These are phyloP conservation scores for Diaporthe batatas DNA, from an alignment of 2,329 filamentous ascomycete species.

Conservation along the genomic window DNA sequence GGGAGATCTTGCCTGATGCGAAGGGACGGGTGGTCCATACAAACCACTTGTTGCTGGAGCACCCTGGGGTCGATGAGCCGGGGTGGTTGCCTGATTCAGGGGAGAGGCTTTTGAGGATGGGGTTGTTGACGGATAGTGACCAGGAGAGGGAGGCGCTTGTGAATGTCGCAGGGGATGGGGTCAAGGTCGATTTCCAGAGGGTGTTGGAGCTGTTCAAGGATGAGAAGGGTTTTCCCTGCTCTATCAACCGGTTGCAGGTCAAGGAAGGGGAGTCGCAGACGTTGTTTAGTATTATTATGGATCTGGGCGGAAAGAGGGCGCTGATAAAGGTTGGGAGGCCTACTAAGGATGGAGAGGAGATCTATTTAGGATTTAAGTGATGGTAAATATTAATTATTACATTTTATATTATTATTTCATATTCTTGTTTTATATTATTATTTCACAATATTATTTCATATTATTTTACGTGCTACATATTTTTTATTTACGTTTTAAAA, in stretches of 20 bases:
- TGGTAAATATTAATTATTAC: too few species aligned
- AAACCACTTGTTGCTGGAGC: constrained; percentile 37
- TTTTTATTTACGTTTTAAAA: too few species aligned
- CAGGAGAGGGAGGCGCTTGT: background rate
- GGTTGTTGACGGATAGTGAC: background rate
- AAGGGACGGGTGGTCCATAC: constrained; percentile 31
- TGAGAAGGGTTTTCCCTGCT: constrained; percentile 35
- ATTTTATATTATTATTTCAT: too few species aligned
- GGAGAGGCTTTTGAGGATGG: constrained; percentile 25
- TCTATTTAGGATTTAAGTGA: constrained; percentile 11
- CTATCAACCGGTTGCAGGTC: constrained; percentile 35
- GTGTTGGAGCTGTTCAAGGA: constrained; percentile 34
- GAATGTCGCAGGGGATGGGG: background rate
- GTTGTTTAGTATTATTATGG: constrained; percentile 41
- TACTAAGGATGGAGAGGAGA: constrained; percentile 34
- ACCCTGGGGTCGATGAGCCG: constrained; percentile 33
- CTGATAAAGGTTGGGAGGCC: constrained; percentile 40
- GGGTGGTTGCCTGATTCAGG: constrained; percentile 32
- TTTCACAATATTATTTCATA: too few species aligned
- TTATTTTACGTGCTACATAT: too few species aligned
- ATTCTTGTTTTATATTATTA: too few species aligned
- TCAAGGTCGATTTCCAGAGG: background rate
- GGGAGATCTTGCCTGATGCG: constrained; percentile 18
- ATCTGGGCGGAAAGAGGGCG: constrained; percentile 27
- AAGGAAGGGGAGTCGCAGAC: constrained; percentile 11